These are phyloP conservation scores for Hibiscus trionum DNA, from an alignment of 345 rosid genomes.

Conservation along the genomic window DNA sequence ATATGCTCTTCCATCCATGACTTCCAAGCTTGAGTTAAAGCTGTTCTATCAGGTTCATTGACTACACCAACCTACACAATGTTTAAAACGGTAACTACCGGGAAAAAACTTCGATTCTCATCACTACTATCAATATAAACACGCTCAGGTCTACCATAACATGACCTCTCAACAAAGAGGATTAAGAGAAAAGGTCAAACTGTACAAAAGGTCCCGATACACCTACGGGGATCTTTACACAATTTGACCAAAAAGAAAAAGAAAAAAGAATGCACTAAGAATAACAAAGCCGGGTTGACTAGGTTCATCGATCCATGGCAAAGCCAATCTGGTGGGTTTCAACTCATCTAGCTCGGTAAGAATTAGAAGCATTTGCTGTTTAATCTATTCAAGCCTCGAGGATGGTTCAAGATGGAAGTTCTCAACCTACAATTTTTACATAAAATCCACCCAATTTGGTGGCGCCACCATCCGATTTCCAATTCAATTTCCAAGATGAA, in stretches of 20 bases:
- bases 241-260: neutral
- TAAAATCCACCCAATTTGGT: neutral
- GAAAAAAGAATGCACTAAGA: neutral
- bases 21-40: slow-evolving; percentile 83
- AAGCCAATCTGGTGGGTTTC: neutral
- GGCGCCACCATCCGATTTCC: neutral
- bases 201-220: too few species aligned
- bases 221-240: too few species aligned
- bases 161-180: neutral
- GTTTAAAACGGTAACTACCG: neutral
- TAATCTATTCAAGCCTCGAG: neutral
- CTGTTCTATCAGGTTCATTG: slow-evolving; percentile 57
- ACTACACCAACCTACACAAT: slow-evolving; percentile 59
- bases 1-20: slow-evolving; percentile 48
- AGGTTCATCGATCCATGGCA: neutral
- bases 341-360: neutral
- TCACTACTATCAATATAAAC: neutral
- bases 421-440: neutral
- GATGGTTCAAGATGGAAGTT: neutral
- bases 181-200: slow-evolving; percentile 20
- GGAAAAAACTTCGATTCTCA: neutral
- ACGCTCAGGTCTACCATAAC: neutral
- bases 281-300: neutral
- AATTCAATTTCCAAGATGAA: neutral
- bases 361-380: neutral